Conservation (phyloP, 225 moss, liverwort and hornwort species). For the Physcomitrium patens region DNA sequence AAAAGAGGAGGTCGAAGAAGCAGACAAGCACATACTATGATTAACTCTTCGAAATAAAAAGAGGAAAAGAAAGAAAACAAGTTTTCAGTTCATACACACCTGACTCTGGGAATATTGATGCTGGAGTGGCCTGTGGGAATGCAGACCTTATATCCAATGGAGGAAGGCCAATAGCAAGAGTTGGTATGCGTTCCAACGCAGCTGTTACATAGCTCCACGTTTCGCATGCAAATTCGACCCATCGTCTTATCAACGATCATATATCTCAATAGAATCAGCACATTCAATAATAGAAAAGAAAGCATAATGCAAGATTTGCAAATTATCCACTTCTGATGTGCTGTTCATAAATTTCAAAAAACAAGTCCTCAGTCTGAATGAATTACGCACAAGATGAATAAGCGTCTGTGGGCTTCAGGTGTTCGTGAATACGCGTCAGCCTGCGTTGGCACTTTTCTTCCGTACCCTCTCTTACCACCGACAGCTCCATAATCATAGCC, state of each 20-base stretch:
- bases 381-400: slow-evolving; percentile 39
- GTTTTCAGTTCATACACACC: slow-evolving; percentile 35
- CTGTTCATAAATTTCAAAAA: background rate
- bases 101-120: slow-evolving; percentile 78
- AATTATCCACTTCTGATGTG: background rate
- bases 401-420: slow-evolving; percentile 53
- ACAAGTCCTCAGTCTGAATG: background rate
- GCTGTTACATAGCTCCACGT: slow-evolving; percentile 41
- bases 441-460: slow-evolving; percentile 60
- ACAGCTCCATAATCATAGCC: slow-evolving; percentile 35
- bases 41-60: background rate
- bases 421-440: slow-evolving; percentile 60
- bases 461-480: slow-evolving; percentile 31
- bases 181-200: slow-evolving; percentile 66
- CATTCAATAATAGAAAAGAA: background rate
- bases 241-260: background rate
- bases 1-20: slow-evolving; percentile 9
- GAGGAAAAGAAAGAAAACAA: background rate
- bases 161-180: slow-evolving; percentile 75
- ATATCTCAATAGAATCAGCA: background rate
- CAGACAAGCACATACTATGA: background rate
- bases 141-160: slow-evolving; percentile 75
- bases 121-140: slow-evolving; percentile 93
- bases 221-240: slow-evolving; percentile 20
- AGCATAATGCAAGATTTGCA: slow-evolving; percentile 14